Conservation (phyloP, 2,329 filamentous ascomycete genomes). For the Neobulgaria alba region DNA sequence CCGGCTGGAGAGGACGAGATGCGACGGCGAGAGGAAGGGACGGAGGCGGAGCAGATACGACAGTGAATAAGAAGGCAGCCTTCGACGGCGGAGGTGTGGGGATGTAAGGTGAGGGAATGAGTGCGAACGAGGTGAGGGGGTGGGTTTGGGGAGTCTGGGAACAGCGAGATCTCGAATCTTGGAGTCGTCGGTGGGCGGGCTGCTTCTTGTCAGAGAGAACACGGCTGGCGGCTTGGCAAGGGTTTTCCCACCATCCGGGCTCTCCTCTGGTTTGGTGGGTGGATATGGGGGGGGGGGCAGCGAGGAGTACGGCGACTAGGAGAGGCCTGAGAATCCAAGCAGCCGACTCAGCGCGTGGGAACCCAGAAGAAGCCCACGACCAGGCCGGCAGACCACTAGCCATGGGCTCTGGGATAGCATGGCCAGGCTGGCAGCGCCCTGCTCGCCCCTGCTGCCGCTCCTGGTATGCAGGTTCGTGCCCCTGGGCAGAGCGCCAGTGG, state of each 20-base stretch:
- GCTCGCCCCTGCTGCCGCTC: no score
- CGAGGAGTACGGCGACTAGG: not conserved
- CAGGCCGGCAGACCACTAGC: no score
- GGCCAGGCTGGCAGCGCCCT: not conserved
- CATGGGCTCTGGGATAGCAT: not conserved
- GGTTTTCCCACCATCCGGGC: not conserved
- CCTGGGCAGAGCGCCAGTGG: no score
- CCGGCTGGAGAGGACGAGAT: no score
- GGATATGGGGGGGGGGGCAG: not conserved
- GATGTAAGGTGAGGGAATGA: not conserved
- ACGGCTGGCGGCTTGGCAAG: not conserved
- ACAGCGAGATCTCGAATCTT: not conserved
- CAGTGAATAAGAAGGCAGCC: not conserved
- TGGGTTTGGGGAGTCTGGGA: not conserved
- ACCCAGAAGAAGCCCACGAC: not conserved
- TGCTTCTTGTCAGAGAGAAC: not conserved
- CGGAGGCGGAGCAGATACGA: not conserved
- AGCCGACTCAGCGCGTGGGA: not conserved
- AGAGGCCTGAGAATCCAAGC: not conserved
- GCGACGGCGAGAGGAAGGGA: no score
- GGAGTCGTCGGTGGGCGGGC: not conserved
- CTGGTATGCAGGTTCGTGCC: no score
- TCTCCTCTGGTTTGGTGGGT: not conserved
- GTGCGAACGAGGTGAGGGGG: not conserved
- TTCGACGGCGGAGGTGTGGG: no score